Evolutionary conservation across 208 protist genomes (phyloP).

Genomic region (Spironucleus salmonicida): DNA sequence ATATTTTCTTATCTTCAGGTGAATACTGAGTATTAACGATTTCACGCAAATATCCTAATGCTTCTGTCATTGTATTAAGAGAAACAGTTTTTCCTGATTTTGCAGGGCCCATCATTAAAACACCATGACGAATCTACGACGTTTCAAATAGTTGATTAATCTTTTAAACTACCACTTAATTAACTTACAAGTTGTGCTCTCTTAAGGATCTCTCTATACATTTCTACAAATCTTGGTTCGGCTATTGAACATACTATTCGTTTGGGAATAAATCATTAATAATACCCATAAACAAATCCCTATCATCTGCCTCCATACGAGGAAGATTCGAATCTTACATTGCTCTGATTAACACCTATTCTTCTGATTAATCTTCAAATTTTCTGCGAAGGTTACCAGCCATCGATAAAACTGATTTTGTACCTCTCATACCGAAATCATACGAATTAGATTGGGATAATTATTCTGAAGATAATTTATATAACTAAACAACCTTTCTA

Average conservation of each 20-base stretch:
- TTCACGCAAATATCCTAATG: slow-evolving; percentile 43
- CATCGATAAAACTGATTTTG: slow-evolving; percentile 93
- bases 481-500: slow-evolving; percentile 88
- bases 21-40: not conserved
- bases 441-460: slow-evolving; percentile 82
- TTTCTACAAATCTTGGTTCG: not conserved
- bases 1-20: slow-evolving; percentile 54
- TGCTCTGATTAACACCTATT: slow-evolving; percentile 38
- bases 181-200: not conserved
- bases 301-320: slow-evolving; percentile 48
- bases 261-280: slow-evolving; percentile 49
- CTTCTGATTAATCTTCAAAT: not conserved
- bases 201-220: slow-evolving; percentile 13
- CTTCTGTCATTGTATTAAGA: not conserved
- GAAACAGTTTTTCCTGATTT: slow-evolving; percentile 73
- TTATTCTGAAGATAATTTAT: slow-evolving; percentile 87
- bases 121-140: slow-evolving; percentile 76
- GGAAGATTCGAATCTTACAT: slow-evolving; percentile 47
- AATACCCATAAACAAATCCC: slow-evolving; percentile 49
- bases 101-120: slow-evolving; percentile 82
- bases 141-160: slow-evolving; percentile 80
- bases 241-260: not conserved
- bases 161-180: slow-evolving; percentile 51
- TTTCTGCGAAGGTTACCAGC: slow-evolving; percentile 56
- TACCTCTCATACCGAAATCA: slow-evolving; percentile 96